Evolutionary conservation across 768 basidiomycete species (phyloP), one percentile per base, ranked within the genome.

Genomic region (Baorangia bicolor): DNA sequence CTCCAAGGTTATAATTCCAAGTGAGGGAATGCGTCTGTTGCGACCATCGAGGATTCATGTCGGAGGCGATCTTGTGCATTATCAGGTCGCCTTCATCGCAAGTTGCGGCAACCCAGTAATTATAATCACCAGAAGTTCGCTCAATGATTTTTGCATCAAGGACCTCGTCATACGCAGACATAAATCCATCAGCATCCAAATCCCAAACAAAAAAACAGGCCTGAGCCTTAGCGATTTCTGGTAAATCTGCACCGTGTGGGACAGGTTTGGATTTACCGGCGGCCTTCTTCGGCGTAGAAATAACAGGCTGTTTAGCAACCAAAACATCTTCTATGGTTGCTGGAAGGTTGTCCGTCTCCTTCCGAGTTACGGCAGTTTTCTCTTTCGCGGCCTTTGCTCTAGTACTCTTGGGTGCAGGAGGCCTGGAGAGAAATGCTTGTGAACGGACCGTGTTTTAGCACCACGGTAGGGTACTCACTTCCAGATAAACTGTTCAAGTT

Each of bases 401-500:
- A 30, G 56, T 41, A 40, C 51, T 56, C 58, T 59, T 59, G 46
- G 62, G 50, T 50, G 60, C 56, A 50, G 70, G 61, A 14, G 66
- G 63, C 31, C 69, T 66, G 37, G 53, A 65, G 18, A 58, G 30
- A 25, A 21, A 37, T 25, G 3, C 39, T 16, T 21, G 31, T 48
- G 28, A 58, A 35, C 16, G 25, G 12, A 55, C 21, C 43, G 34
- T 25, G 31, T 27, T 31, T 34, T 34, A 38, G 30, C 1, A 1
- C 23, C 14, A 42, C 37, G 33, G 33, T 23, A n/a, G 47, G n/a
- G 20, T 23, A 81, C 89, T 72, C 63, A 94, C 90, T 80, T 80
- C 82, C 87, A 90, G 21, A 90, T 83, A 65, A 98, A 92, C 65
- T 91, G 83, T 31, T 87, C 82, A 34, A 98, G 75, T 31, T 90